Conservation (phyloP, 768 basidiomycete species). For the Leccinum subgranulosum region DNA sequence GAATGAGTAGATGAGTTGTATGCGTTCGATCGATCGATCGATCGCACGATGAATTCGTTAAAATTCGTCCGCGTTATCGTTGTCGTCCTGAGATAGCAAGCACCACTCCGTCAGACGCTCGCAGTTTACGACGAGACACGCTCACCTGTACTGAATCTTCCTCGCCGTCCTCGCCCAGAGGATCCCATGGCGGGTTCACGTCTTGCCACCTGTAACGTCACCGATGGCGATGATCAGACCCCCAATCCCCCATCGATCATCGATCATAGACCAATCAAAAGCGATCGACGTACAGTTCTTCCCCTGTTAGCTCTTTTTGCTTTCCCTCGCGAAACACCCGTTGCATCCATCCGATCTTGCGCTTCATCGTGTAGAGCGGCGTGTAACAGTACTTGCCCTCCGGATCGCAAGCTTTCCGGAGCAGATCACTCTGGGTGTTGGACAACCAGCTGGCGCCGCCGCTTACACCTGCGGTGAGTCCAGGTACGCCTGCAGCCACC, state of each 20-base stretch:
- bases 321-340: conserved; percentile 12
- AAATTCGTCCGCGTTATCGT: neutral
- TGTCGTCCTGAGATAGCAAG: neutral
- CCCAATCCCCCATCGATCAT: neutral
- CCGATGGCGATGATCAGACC: neutral
- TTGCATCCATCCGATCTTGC: neutral
- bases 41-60: neutral
- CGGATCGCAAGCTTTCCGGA: conserved; percentile 24
- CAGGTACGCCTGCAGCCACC: conserved; percentile 1
- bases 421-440: conserved; percentile 13
- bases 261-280: neutral
- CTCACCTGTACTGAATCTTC: conserved; percentile 19
- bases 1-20: neutral
- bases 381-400: conserved; percentile 23
- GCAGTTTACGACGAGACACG: too few relatives aligned
- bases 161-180: conserved; percentile 24
- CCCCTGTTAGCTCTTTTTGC: neutral
- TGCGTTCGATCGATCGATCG: neutral
- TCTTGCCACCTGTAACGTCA: conserved; percentile 21
- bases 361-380: conserved; percentile 27
- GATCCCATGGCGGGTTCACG: conserved; percentile 17
- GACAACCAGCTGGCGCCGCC: conserved; percentile 22
- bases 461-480: conserved; percentile 10
- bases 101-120: neutral
- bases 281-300: conserved; percentile 15